These are phyloP conservation scores for Hippophae rhamnoides DNA, from an alignment of 306 rosid genomes.

Conservation along the genomic window DNA sequence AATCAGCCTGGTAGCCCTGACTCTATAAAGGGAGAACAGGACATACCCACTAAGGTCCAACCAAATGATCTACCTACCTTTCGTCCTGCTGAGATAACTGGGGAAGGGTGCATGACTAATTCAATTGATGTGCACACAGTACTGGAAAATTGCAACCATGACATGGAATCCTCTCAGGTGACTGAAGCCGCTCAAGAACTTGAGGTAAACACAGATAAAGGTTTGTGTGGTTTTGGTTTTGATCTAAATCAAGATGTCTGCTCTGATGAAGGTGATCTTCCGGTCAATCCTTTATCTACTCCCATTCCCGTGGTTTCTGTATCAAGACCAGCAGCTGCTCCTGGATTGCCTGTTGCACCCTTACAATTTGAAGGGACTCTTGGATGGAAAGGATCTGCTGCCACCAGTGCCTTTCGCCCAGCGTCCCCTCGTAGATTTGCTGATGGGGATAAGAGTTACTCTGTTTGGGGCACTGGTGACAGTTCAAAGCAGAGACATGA, in stretches of 20 bases:
- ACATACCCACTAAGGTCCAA: constrained; percentile 21
- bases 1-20: constrained; percentile 53
- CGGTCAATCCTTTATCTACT: constrained; percentile 34
- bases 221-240: constrained; percentile 61
- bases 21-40: constrained; percentile 44
- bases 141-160: constrained; percentile 33
- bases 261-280: constrained; percentile 58
- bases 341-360: constrained; percentile 54
- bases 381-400: constrained; percentile 94
- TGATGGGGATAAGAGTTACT: constrained; percentile 49
- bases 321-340: constrained; percentile 52
- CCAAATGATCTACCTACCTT: constrained; percentile 40
- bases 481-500: constrained; percentile 68
- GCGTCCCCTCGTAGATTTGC: constrained; percentile 74
- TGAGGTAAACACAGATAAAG: constrained; percentile 50
- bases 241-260: constrained; percentile 75
- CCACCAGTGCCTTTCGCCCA: constrained; percentile 90
- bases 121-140: constrained; percentile 29
- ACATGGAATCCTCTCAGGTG: constrained; percentile 51
- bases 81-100: constrained; percentile 38
- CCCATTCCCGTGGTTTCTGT: constrained; percentile 61
- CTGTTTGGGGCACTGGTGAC: constrained; percentile 50
- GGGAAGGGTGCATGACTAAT: constrained; percentile 23
- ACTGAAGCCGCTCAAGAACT: constrained; percentile 63
- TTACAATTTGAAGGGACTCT: constrained; percentile 74